Evolutionary conservation across 441 rosid genomes (phyloP).

Genomic region (Kokia cookei): DNA sequence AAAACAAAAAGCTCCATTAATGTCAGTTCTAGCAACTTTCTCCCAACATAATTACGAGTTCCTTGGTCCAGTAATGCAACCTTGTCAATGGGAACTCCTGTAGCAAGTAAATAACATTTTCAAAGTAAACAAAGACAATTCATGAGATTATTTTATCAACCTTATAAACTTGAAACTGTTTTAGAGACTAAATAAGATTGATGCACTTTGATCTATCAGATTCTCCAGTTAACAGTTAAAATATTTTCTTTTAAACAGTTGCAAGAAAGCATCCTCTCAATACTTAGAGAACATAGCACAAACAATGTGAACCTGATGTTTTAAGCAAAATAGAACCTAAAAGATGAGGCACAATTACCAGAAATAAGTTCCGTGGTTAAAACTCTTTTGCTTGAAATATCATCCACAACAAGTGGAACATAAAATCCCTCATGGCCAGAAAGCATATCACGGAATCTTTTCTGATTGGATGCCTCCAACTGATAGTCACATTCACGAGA

Average conservation of each 20-base stretch:
- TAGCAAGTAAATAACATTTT: slow-evolving; percentile 10
- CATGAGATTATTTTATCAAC: background rate
- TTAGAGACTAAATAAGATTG: background rate
- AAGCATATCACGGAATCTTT: slow-evolving; percentile 56
- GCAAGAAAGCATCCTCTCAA: background rate
- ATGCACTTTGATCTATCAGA: background rate
- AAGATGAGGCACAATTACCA: slow-evolving; percentile 34
- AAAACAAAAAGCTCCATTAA: slow-evolving; percentile 78
- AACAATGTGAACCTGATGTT: background rate
- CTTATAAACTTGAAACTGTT: background rate
- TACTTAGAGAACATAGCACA: background rate
- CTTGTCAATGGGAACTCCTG: slow-evolving; percentile 91
- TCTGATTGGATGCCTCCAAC: slow-evolving; percentile 81
- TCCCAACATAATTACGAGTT: slow-evolving; percentile 75
- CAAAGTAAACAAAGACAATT: background rate
- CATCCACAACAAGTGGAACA: slow-evolving; percentile 76
- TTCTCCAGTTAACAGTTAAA: background rate
- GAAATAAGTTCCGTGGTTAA: slow-evolving; percentile 74
- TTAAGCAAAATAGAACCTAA: slow-evolving; percentile 3
- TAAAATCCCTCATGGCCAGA: slow-evolving; percentile 51
- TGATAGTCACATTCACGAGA: slow-evolving; percentile 90
- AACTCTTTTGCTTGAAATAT: slow-evolving; percentile 73
- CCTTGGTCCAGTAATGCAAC: slow-evolving; percentile 73
- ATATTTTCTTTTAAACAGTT: background rate
- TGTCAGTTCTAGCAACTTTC: slow-evolving; percentile 79